Conservation (phyloP, 768 basidiomycete species). For the Xerocomellus dryophilus region DNA sequence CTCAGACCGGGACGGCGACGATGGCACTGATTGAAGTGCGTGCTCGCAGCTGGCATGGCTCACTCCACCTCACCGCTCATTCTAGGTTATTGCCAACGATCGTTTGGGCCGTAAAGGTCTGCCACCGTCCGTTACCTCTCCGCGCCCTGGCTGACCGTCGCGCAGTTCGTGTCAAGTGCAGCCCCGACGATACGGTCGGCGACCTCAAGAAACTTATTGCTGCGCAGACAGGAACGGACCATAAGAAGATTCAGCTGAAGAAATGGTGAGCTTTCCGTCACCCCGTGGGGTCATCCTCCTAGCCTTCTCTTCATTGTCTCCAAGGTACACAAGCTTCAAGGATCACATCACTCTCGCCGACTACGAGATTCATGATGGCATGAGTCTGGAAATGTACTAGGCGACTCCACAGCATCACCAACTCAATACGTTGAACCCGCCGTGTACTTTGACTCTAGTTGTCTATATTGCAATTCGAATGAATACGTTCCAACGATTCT, state of each 20-base stretch:
- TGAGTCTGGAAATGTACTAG: conserved; percentile 92
- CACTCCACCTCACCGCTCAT: background rate
- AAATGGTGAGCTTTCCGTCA: conserved; percentile 69
- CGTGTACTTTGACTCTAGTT: conserved; percentile 15
- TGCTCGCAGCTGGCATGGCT: background rate
- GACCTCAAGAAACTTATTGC: conserved; percentile 97
- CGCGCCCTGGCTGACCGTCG: conserved; percentile 6
- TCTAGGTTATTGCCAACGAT: conserved; percentile 91
- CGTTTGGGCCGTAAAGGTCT: conserved; percentile 90
- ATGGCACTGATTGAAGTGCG: conserved; percentile 59
- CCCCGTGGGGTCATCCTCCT: background rate
- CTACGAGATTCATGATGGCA: conserved; percentile 91
- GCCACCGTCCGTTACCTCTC: background rate
- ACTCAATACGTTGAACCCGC: background rate
- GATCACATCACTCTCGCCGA: conserved; percentile 92
- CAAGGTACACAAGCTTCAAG: conserved; percentile 92
- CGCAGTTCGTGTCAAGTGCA: conserved; percentile 92
- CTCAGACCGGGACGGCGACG: conserved; percentile 19
- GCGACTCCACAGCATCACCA: background rate
- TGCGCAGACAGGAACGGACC: conserved; percentile 90
- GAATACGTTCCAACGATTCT: background rate
- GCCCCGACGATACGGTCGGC: conserved; percentile 92
- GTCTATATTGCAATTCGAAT: conserved; percentile 6
- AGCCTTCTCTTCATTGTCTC: background rate
- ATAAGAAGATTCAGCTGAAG: conserved; percentile 86